Base-by-base conservation (phyloP, 2,329 filamentous ascomycete species). In the Stachybotrys chlorohalonatus region DNA sequence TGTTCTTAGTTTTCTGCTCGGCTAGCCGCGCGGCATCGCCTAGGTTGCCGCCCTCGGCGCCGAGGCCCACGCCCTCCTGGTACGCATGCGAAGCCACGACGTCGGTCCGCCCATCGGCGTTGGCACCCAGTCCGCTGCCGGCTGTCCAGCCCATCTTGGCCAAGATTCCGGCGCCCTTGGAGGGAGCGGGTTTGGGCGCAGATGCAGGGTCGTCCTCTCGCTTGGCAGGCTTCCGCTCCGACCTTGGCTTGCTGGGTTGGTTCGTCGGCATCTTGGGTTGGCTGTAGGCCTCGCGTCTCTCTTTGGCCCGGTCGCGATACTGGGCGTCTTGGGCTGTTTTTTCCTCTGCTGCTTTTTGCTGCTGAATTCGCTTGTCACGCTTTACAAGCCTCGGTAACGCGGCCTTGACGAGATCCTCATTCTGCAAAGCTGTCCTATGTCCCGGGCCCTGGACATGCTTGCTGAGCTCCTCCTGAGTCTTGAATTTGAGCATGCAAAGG, bases 71-170 rank as follows among this genome's bases (percentile, higher is more conserved):
- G 16, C 86, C 86, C 15, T 84, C 80, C 17, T 81, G 76, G 66
- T 89, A 90, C 8, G 84, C 78, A 53, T 81, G 78, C 11, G 84
- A 84, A 32, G 79, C 77, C 53, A 89, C 81, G 5, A 82, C 83
- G 52, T 85, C 80, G 0, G 81, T 86, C 48, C 81, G 76, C 0
- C 86, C 86, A 6, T 77, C 77, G 6, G 82, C 83, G 49, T 80
- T 77, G 0, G 80, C 83, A 2, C 86, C 86, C 5, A 89, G 73
- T 0, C 86, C 85, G 55, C 79, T 75, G 8, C 86, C 86, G 1
- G 77, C 74, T 24, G 73, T 82, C 85, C 85, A 89, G 31, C 86
- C 86, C 82, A 88, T 87, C 73, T 89, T 89, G 46, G 83, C 82
- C 46, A 90, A 73, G 64, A 89, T 76, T 3, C 82, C 81, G 0